A percentile compares a stretch with the other conserved stretches of the same genome.
phyloP scores from a whole-genome alignment of 371 early-diverging fungal species.

The Gilbertella persicaria region DNA sequence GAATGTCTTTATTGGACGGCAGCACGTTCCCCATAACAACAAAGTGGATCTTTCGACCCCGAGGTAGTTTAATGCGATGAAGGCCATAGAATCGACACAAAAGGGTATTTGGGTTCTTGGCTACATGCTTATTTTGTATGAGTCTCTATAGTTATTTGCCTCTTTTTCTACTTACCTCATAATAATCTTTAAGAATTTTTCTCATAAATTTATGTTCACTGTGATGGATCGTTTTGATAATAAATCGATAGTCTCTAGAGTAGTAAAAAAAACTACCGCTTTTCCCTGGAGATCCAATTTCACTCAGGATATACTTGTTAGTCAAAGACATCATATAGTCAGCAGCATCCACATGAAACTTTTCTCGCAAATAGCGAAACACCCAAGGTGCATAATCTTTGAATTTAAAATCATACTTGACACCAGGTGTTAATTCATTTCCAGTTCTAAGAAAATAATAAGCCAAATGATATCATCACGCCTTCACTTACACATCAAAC shows the following conservation, averaged over 20 bases:
- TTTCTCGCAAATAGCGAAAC: slow-evolving; percentile 86
- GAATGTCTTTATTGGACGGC: slow-evolving; percentile 95
- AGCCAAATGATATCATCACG: neutral
- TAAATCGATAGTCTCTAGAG: slow-evolving; percentile 95
- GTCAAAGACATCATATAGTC: slow-evolving; percentile 95
- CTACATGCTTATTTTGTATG: slow-evolving; percentile 65
- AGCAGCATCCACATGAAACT: slow-evolving; percentile 90
- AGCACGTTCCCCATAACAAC: slow-evolving; percentile 98
- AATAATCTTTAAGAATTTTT: slow-evolving; percentile 83
- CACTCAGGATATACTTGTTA: slow-evolving; percentile 93
- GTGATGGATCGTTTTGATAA: slow-evolving; percentile 96
- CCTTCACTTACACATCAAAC: slow-evolving; percentile 75
- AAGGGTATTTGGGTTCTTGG: slow-evolving; percentile 90
- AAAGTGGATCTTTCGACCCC: slow-evolving; percentile 92
- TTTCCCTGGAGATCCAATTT: slow-evolving; percentile 95
- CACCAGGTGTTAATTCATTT: slow-evolving; percentile 91
- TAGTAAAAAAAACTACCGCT: slow-evolving; percentile 96
- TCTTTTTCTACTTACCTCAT: slow-evolving; percentile 52
- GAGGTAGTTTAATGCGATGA: slow-evolving; percentile 94
- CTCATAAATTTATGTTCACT: slow-evolving; percentile 93
- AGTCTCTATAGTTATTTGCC: no score
- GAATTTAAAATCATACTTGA: slow-evolving; percentile 96
- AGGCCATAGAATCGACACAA: slow-evolving; percentile 93
- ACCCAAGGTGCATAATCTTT: slow-evolving; percentile 98
- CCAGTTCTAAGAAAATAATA: slow-evolving; percentile 63